Percentiles rank a stretch among this genome's conserved stretches.
Evolutionary conservation across 1,139 yeast genomes (phyloP).

Genomic region (Pichia sp.): DNA sequence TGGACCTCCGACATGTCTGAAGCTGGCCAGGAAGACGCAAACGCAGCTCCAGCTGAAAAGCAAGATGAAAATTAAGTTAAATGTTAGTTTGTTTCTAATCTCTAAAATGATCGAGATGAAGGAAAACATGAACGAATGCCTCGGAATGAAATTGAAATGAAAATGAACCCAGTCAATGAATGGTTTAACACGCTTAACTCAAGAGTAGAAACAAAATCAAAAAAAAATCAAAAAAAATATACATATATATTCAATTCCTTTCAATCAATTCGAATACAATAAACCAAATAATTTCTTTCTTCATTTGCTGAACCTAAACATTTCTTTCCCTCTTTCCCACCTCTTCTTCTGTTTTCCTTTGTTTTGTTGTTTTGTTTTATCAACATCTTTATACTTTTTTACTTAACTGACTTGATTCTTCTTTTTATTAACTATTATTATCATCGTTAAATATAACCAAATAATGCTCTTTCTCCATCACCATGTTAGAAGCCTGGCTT

Average conservation of each 20-base stretch:
- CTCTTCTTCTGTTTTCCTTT: neutral
- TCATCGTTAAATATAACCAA: constrained; percentile 5
- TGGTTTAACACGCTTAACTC: neutral
- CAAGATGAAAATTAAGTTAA: constrained; percentile 34
- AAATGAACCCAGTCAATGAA: neutral
- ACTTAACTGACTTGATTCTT: constrained; percentile 2
- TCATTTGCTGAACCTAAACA: neutral
- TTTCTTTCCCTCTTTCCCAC: neutral
- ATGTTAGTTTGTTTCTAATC: neutral
- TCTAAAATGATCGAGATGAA: neutral
- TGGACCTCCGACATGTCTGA: constrained; percentile 98
- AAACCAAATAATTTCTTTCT: neutral
- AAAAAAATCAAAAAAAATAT: too few relatives aligned
- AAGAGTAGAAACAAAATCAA: neutral
- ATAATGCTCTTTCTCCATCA: constrained; percentile 6
- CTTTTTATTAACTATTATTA: constrained; percentile 4
- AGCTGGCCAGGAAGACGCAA: constrained; percentile 61
- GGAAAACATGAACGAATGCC: neutral
- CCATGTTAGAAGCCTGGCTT: constrained; percentile 2
- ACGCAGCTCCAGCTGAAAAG: constrained; percentile 45
- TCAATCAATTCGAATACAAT: neutral
- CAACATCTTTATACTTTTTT: constrained; percentile 3
- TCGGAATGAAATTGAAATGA: neutral
- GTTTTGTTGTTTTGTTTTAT: neutral
- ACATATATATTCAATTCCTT: neutral